phyloP scores from a whole-genome alignment of 257 asterid genomes.

The Solanum rostratum region DNA sequence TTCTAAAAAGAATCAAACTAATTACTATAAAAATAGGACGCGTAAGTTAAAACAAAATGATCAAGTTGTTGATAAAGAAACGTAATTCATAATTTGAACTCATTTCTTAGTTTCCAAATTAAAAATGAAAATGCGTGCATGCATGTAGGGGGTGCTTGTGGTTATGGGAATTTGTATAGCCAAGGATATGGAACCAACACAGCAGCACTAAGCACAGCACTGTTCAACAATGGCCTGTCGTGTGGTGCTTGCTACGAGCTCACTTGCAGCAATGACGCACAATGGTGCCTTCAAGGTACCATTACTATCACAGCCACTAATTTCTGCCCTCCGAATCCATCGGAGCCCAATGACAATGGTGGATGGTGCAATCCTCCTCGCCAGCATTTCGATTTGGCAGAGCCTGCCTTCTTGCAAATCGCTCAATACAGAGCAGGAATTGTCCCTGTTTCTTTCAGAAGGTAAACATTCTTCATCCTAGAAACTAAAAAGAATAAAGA shows the following conservation, averaged over 20 bases:
- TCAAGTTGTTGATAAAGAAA: not conserved
- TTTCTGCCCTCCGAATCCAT: constrained; percentile 60
- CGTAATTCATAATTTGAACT: not conserved
- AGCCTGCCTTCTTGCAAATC: constrained; percentile 42
- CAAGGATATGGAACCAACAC: constrained; percentile 56
- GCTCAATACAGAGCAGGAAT: constrained; percentile 47
- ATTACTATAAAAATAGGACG: not conserved
- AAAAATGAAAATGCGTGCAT: not conserved
- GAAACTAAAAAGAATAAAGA: no score
- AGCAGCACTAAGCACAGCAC: constrained; percentile 40
- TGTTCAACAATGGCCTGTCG: constrained; percentile 21
- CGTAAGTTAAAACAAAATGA: not conserved
- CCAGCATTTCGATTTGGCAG: constrained; percentile 37
- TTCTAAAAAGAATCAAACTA: not conserved
- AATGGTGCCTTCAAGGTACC: constrained; percentile 39
- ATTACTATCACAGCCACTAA: constrained; percentile 51
- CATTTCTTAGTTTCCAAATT: not conserved
- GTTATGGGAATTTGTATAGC: constrained; percentile 37
- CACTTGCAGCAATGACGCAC: constrained; percentile 26
- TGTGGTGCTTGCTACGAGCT: constrained; percentile 53
- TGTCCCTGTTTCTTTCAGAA: constrained; percentile 39
- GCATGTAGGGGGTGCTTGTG: not conserved
- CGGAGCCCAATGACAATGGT: constrained; percentile 37
- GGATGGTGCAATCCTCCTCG: constrained; percentile 47
- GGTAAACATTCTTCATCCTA: constrained; percentile 7